Evolutionary conservation across 1,284 basidiomycete genomes (phyloP).

Genomic region (Meripilus lineatus): DNA sequence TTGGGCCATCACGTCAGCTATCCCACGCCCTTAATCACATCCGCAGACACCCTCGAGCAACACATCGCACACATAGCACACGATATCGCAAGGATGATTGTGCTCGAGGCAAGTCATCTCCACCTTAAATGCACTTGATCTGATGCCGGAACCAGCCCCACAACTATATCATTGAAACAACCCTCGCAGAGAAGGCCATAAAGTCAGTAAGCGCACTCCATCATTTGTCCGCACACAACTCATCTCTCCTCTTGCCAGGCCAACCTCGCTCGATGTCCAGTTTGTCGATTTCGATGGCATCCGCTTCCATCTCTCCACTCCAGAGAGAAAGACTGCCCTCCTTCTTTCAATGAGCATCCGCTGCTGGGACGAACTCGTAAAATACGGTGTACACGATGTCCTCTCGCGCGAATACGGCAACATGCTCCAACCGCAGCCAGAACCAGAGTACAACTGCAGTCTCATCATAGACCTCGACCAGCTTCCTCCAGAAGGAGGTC

Average conservation of each 20-base stretch:
- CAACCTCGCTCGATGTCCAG: slow-evolving; percentile 86
- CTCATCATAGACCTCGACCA: slow-evolving; percentile 86
- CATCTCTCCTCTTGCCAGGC: slow-evolving; percentile 43
- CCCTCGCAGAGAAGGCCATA: slow-evolving; percentile 83
- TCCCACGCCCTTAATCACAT: background rate
- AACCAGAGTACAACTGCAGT: slow-evolving; percentile 88
- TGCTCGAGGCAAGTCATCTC: background rate
- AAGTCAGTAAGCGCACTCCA: slow-evolving; percentile 55
- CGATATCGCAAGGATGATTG: too few species aligned
- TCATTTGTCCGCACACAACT: slow-evolving; percentile 4
- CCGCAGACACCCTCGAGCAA: slow-evolving; percentile 1
- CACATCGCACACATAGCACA: too few species aligned
- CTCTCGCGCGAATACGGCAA: slow-evolving; percentile 83
- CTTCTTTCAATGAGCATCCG: slow-evolving; percentile 95
- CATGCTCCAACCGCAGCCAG: slow-evolving; percentile 57
- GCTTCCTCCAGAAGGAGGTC: slow-evolving; percentile 76
- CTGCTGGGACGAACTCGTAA: slow-evolving; percentile 93
- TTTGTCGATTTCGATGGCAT: slow-evolving; percentile 99
- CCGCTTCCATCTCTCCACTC: slow-evolving; percentile 86
- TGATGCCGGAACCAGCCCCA: slow-evolving; percentile 52
- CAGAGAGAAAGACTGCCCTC: slow-evolving; percentile 72
- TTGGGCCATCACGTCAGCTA: background rate
- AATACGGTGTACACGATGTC: slow-evolving; percentile 82
- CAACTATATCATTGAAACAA: slow-evolving; percentile 90
- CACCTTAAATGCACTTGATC: slow-evolving; percentile 2